Evolutionary conservation across 805 yeast species (phyloP), one percentile per base, ranked within the genome.

Genomic region (Ogataea philodendri): DNA sequence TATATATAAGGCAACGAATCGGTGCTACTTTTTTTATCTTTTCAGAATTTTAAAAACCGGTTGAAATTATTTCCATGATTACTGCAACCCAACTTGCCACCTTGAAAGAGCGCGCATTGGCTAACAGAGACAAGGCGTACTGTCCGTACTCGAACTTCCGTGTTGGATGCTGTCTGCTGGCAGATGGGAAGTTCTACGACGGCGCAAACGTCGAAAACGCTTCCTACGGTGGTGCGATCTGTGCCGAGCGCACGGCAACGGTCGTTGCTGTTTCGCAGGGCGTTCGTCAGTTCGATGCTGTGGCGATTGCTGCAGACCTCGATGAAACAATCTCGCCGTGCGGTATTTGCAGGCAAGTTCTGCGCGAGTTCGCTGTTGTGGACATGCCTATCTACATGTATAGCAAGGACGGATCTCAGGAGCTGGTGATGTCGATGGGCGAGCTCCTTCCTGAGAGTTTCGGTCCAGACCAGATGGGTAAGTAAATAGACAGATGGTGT

Each of bases 171-270:
- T 74, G 81, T 3, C 50, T 90, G 2, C 52, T 85, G 15, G 57
- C 54, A 0, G 54, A 64, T 7, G 83, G 76, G 3, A 62, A 63
- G 13, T 66, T 55, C 26, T 62, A 81, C 15, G 53, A 62, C 9
- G 98, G 97, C 4, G 95, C 95, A 25, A 90, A 90, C 49, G 78
- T 93, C 17, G 98, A 90, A 57, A 93, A 90, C 57, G 97, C 97
- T 3, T 78, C 93, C 31, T 89, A 84, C 54, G 94, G 76, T 1
- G 89, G 77, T 2, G 70, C 78, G 1, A 74, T 82, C 15, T 84
- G 94, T 56, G 94, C 94, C 0, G 94, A 84, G 51, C 63, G 88
- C 25, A 70, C 82, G 1, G 79, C 90, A 0, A 66, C 81, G 2
- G 68, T 71, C 9, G 69, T 71, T 26, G 82, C 84, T 0, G 69